Percentiles rank a stretch among this genome's conserved stretches.
phyloP scores from a whole-genome alignment of 805 yeast species.

The Zygosaccharomyces pseudorouxii region DNA sequence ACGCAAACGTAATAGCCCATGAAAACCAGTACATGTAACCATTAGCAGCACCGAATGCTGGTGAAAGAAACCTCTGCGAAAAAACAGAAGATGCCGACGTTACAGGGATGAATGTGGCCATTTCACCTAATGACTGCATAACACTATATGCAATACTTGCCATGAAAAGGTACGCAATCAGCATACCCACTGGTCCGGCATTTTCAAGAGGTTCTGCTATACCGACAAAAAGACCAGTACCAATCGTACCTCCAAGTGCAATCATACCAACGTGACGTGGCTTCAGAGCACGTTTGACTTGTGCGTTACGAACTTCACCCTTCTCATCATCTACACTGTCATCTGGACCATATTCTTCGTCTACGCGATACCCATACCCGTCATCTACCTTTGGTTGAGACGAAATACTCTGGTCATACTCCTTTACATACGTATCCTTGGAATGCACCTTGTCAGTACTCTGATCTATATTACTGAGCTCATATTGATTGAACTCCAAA shows the following conservation, averaged over 20 bases:
- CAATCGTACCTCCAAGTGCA: constrained; percentile 76
- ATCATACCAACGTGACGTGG: constrained; percentile 70
- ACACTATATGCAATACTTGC: constrained; percentile 61
- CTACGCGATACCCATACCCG: not conserved
- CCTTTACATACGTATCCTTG: constrained; percentile 1
- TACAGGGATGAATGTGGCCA: constrained; percentile 74
- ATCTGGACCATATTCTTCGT: constrained; percentile 3
- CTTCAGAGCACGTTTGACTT: constrained; percentile 56
- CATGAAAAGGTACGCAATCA: constrained; percentile 62
- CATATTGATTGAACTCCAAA: not conserved
- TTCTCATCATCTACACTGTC: constrained; percentile 16
- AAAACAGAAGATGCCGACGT: constrained; percentile 65
- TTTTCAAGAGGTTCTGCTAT: constrained; percentile 48
- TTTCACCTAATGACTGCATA: constrained; percentile 70
- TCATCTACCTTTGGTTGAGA: constrained; percentile 1
- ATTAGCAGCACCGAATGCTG: constrained; percentile 67
- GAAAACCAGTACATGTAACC: constrained; percentile 75
- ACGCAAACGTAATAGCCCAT: constrained; percentile 72
- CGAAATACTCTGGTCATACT: constrained; percentile 1
- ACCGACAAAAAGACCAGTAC: constrained; percentile 72
- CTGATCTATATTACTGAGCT: not conserved
- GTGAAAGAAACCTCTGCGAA: constrained; percentile 61
- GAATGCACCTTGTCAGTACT: not conserved
- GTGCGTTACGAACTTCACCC: constrained; percentile 35
- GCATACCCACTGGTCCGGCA: constrained; percentile 67